Base-by-base conservation (phyloP, 768 basidiomycete species). In the Galerina sulciceps region DNA sequence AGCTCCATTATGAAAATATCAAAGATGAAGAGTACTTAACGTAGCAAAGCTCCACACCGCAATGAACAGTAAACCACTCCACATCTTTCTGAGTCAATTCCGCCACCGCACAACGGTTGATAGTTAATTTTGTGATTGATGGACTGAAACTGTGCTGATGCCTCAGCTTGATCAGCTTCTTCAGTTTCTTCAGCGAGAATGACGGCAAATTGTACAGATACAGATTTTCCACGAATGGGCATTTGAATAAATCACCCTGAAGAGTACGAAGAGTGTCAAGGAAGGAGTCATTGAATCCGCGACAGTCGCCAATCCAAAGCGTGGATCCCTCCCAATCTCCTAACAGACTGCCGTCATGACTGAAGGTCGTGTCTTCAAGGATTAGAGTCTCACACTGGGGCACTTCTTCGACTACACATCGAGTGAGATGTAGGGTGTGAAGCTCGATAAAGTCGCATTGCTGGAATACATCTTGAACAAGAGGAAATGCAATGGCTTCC, bases 201-300 rank as follows among this genome's bases (percentile, higher is more conserved):
- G n/a, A 3, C 1, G 53, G 43, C 4, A 45, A 15, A n/a, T 37
- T 20, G 20, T 44, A 55, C 4, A 55, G 42, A 13, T 35, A 46
- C 2, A 55, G 43, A 9, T 18, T 53, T 15, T 53, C 52, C 52
- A 53, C 26, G 38, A 37, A 53, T 6, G 38, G 52, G n/a, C 52
- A 53, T 23, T 23, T 18, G 40, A 42, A 53, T 10, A 26, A 37
- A 35, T 42, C 13, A 11, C 38, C 15, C 13, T 14, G n/a, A 17
- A 18, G 23, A 15, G 13, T 41, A 22, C 52, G n/a, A n/a, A 53
- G 20, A 18, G 22, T 23, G 26, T 53, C 52, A 20, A 53, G 40
- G 14, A 53, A 4, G 18, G 17, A 40, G 20, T 53, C 22, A 23
- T 10, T 6, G n/a, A 14, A 13, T 22, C 38, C 52, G 1, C 20